Conservation (phyloP, 2,329 filamentous ascomycete genomes). For the Thelonectria rubi region DNA sequence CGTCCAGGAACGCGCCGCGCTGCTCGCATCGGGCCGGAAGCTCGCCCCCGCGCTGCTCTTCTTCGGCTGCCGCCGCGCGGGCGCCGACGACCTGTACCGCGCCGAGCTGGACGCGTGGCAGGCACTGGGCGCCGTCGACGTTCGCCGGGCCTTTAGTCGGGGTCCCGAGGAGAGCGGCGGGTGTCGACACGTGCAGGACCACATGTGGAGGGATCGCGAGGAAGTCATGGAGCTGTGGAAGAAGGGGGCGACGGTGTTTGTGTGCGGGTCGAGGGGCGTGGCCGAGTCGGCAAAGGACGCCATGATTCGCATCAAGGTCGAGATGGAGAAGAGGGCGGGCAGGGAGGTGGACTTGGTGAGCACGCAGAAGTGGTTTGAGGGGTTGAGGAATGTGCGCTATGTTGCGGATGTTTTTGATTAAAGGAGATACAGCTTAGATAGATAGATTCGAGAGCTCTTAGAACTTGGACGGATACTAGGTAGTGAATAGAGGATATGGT, state of each 20-base stretch:
- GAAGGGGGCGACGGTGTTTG: conserved; percentile 61
- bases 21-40: conserved; percentile 56
- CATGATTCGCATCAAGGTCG: conserved; percentile 47
- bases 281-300: conserved; percentile 48
- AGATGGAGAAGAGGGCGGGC: conserved; percentile 38
- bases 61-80: conserved; percentile 66
- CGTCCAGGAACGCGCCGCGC: conserved; percentile 65
- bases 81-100: conserved; percentile 20
- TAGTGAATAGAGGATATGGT: too few relatives aligned
- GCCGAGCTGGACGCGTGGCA: conserved; percentile 67
- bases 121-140: conserved; percentile 55
- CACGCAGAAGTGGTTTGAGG: conserved; percentile 55
- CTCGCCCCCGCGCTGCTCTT: conserved; percentile 70
- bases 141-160: conserved; percentile 64
- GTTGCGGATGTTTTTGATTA: conserved; percentile 67
- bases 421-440: conserved; percentile 36
- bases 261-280: conserved; percentile 65
- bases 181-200: conserved; percentile 51
- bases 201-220: conserved; percentile 50
- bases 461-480: too few relatives aligned
- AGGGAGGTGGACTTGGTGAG: conserved; percentile 43
- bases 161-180: conserved; percentile 53
- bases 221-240: conserved; percentile 51
- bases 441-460: not conserved
- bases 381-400: conserved; percentile 60